These are phyloP conservation scores for Amaranthus palmeri DNA, from an alignment of 148 eudicot genomes.

Conservation along the genomic window DNA sequence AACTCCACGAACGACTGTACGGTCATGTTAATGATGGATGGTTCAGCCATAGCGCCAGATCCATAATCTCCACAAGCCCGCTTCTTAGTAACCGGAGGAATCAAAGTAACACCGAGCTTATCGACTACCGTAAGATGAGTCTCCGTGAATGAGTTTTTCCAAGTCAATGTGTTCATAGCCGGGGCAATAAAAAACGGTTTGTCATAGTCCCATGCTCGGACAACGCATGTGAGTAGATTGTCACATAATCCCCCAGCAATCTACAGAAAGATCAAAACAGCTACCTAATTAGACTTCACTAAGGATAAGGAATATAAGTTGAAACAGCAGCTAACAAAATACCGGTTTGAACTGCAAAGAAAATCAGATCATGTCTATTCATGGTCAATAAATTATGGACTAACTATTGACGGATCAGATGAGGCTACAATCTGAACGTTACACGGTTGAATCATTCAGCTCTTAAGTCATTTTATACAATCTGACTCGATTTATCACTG, in stretches of 20 bases:
- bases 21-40: conserved; percentile 71
- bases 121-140: conserved; percentile 68
- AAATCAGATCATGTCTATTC: neutral
- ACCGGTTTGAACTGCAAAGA: neutral
- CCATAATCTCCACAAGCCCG: conserved; percentile 96
- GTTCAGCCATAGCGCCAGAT: conserved; percentile 96
- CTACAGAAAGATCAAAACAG: conserved; percentile 20
- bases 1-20: conserved; percentile 69
- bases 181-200: conserved; percentile 90
- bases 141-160: conserved; percentile 91
- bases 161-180: conserved; percentile 93
- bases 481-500: too few species aligned
- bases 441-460: too few species aligned
- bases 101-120: conserved; percentile 74
- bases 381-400: too few species aligned
- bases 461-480: too few species aligned
- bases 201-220: conserved; percentile 92
- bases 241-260: conserved; percentile 94
- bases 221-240: conserved; percentile 80
- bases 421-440: too few species aligned
- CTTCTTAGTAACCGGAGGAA: conserved; percentile 82
- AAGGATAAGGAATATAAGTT: neutral
- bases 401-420: too few species aligned
- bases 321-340: too few species aligned
- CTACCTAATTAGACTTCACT: neutral